Evolutionary conservation across 164 flowering plant species (phyloP).

Genomic region (Umbilicus rupestris): DNA sequence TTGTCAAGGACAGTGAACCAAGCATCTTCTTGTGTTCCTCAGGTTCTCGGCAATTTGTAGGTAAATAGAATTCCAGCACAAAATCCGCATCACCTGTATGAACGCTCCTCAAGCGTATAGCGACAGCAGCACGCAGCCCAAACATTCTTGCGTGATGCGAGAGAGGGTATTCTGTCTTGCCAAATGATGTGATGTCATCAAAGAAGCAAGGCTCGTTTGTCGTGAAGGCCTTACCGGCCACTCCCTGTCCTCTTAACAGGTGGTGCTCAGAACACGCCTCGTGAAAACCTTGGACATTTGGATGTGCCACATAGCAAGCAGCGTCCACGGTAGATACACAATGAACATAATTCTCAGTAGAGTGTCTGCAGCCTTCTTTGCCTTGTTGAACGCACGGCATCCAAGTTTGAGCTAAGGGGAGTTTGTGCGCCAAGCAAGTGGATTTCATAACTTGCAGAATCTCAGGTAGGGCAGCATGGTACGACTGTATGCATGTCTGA

Average conservation of each 20-base stretch:
- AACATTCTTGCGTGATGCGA: conserved; percentile 75
- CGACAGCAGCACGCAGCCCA: conserved; percentile 52
- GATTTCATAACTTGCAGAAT: conserved; percentile 48
- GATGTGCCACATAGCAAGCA: conserved; percentile 58
- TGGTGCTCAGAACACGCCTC: conserved; percentile 91
- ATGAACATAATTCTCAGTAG: conserved; percentile 43
- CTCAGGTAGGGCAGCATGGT: conserved; percentile 47
- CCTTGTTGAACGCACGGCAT: conserved; percentile 59
- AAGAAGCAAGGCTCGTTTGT: conserved; percentile 77
- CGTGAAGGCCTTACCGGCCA: conserved; percentile 63
- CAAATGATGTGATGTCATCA: conserved; percentile 38
- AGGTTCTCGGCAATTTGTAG: conserved; percentile 24
- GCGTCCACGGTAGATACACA: conserved; percentile 69
- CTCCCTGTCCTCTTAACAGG: conserved; percentile 69
- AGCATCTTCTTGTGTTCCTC: conserved; percentile 34
- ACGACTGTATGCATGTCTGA: conserved; percentile 34
- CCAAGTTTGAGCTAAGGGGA: conserved; percentile 95
- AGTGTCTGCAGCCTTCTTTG: conserved; percentile 60
- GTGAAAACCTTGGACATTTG: conserved; percentile 45
- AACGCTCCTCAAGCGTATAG: conserved; percentile 51
- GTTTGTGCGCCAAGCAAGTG: conserved; percentile 57
- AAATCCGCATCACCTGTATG: conserved; percentile 39
- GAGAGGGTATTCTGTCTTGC: conserved; percentile 69
- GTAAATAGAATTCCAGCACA: conserved; percentile 45
- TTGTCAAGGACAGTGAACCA: conserved; percentile 20